Percentiles rank a stretch among this genome's conserved stretches.
These are phyloP conservation scores for Fusarium oligoseptatum DNA, from an alignment of 2,329 filamentous ascomycete species.

Conservation along the genomic window DNA sequence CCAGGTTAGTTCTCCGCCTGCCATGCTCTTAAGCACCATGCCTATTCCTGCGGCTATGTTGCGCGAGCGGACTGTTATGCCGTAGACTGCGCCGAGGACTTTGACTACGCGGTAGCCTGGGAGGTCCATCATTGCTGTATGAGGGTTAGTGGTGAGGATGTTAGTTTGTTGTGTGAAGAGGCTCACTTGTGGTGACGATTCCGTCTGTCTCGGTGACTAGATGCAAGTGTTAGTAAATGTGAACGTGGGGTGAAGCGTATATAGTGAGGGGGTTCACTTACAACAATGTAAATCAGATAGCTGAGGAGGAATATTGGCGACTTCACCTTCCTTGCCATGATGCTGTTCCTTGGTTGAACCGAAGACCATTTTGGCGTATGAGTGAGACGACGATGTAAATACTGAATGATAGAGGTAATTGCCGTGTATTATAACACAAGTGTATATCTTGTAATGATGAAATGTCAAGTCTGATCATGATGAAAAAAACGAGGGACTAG, in stretches of 20 bases:
- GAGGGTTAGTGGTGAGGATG: not conserved
- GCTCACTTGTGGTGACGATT: conserved; percentile 67
- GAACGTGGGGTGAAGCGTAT: no score
- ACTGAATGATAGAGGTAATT: not conserved
- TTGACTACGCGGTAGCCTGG: conserved; percentile 70
- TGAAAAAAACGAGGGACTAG: not conserved
- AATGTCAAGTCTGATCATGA: not conserved
- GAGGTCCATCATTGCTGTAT: conserved; percentile 70
- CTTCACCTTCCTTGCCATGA: conserved; percentile 42
- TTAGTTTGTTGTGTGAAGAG: not conserved
- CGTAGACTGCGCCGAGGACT: conserved; percentile 70
- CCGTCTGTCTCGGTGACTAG: conserved; percentile 69
- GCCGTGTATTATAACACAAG: not conserved
- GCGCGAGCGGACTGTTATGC: conserved; percentile 68
- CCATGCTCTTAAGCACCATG: conserved; percentile 69
- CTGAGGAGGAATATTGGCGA: conserved; percentile 55
- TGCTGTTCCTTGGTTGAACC: conserved; percentile 43
- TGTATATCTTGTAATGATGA: not conserved
- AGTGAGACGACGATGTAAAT: not conserved
- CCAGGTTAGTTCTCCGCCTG: conserved; percentile 70
- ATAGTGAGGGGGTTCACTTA: not conserved
- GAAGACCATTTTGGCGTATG: conserved; percentile 43
- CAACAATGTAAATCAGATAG: conserved; percentile 67
- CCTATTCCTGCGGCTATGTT: conserved; percentile 69
- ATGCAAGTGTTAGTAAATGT: no score